Evolutionary conservation across 441 rosid species (phyloP).

Genomic region (Adansonia gregorii): DNA sequence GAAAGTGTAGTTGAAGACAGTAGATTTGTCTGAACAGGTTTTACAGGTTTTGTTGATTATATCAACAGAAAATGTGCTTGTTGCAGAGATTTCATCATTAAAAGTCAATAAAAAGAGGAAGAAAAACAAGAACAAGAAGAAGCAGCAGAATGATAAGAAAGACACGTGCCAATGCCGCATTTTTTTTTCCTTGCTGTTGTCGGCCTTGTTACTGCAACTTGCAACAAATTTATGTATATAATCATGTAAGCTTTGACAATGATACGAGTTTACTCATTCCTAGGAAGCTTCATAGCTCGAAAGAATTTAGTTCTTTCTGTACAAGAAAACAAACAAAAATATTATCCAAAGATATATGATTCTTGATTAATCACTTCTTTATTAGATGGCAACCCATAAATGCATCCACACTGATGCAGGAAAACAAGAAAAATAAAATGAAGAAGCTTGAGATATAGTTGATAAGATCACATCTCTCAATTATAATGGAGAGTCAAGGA

Average conservation of each 20-base stretch:
- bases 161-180: slow-evolving; percentile 26
- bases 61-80: slow-evolving; percentile 29
- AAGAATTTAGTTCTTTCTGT: neutral
- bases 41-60: slow-evolving; percentile 49
- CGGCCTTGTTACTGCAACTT: neutral
- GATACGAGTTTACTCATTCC: neutral
- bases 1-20: slow-evolving; percentile 40
- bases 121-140: slow-evolving; percentile 22
- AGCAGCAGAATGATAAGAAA: slow-evolving; percentile 12
- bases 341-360: neutral
- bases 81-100: neutral
- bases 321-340: neutral
- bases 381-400: neutral
- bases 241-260: neutral
- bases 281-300: slow-evolving; percentile 24
- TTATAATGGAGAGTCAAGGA: slow-evolving; percentile 16
- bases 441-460: neutral
- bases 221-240: neutral
- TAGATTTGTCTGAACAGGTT: slow-evolving; percentile 46
- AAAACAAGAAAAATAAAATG: neutral
- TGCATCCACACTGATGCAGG: neutral
- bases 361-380: neutral
- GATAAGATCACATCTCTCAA: neutral
- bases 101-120: slow-evolving; percentile 23
- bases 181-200: slow-evolving; percentile 11